Percentiles rank a stretch among this genome's conserved stretches.
Conservation (phyloP, 2,329 filamentous ascomycete genomes). For the Apiospora pterosperma region DNA sequence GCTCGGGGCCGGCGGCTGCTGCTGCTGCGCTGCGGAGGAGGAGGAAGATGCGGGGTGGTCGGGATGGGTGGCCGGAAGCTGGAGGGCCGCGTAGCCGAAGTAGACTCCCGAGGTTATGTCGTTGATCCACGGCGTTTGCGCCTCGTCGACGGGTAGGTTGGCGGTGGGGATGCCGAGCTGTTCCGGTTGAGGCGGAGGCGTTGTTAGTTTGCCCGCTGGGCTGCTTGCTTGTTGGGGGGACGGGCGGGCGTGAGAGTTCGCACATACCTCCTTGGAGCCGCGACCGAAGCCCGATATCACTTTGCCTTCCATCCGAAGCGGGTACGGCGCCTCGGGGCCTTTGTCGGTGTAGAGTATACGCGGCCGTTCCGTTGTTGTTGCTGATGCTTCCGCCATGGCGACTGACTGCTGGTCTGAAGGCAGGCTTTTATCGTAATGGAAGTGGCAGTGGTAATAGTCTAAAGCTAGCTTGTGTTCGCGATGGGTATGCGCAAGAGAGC, state of each 20-base stretch:
- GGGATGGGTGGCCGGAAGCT: slow-evolving; percentile 49
- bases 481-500: background rate
- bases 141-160: slow-evolving; percentile 75
- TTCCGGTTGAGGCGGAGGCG: background rate
- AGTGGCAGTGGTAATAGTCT: background rate
- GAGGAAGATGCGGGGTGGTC: slow-evolving; percentile 24
- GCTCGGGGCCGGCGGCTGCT: background rate
- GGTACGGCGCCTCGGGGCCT: slow-evolving; percentile 76
- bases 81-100: slow-evolving; percentile 84
- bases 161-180: slow-evolving; percentile 95
- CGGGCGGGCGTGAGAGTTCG: background rate
- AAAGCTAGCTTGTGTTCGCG: background rate
- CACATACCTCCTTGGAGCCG: slow-evolving; percentile 79
- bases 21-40: background rate
- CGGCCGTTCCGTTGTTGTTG: slow-evolving; percentile 44
- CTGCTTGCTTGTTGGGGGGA: background rate
- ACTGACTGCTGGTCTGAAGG: background rate
- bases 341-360: slow-evolving; percentile 68
- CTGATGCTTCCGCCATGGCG: background rate
- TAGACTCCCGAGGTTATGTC: slow-evolving; percentile 78
- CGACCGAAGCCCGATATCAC: slow-evolving; percentile 93
- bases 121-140: slow-evolving; percentile 57
- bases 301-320: slow-evolving; percentile 76
- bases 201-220: background rate
- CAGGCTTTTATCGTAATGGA: background rate